Base-by-base conservation (phyloP, 495 filamentous ascomycete genomes). In the Niebla homalea region DNA sequence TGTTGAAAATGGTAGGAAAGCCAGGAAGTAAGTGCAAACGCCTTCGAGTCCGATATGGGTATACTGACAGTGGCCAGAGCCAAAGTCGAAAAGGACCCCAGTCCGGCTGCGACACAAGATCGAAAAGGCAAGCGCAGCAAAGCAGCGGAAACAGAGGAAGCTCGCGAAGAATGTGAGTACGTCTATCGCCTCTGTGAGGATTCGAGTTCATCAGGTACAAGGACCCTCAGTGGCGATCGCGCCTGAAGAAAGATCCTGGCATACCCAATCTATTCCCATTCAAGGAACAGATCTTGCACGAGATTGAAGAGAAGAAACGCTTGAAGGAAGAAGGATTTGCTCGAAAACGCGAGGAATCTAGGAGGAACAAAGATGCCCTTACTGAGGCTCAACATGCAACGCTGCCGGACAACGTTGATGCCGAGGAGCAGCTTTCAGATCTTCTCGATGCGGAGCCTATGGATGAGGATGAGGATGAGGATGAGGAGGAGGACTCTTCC, bases 211-310 rank as follows among this genome's bases (percentile, higher is more conserved):
- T 55, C 20, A 43, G 16, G 38, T 42, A 23, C 56, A n/a, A 82
- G 80, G 93, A 96, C 66, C 93, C 93, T 18, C 78, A 94, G 83
- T 95, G 90, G 83, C 78, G 81, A 52, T 90, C 85, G 55, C 83
- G 85, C 64, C 64, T 94, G 51, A 96, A 94, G 78, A 97, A 97
- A 68, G 90, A 94, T 63, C 88, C 89, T 36, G 90, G 90, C 50
- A 96, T 98, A 46, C 92, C 92, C 44, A 98, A 95, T 62, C 75
- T 95, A 22, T 98, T 95, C 69, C 92, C 92, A 12, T 94, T 89
- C 76, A 98, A 98, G 70, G 93, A 96, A 60, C 87, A 84, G 70
- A 76, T 98, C 18, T 74, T 98, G 39, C 78, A 86, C 23, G 87
- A 98, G 64, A 94, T 98, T 57, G 93, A 98, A 69, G 86, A 95